Evolutionary conservation across 441 rosid genomes (phyloP), one percentile per base, ranked within the genome.

Genomic region (Pelargonium cotyledonis): DNA sequence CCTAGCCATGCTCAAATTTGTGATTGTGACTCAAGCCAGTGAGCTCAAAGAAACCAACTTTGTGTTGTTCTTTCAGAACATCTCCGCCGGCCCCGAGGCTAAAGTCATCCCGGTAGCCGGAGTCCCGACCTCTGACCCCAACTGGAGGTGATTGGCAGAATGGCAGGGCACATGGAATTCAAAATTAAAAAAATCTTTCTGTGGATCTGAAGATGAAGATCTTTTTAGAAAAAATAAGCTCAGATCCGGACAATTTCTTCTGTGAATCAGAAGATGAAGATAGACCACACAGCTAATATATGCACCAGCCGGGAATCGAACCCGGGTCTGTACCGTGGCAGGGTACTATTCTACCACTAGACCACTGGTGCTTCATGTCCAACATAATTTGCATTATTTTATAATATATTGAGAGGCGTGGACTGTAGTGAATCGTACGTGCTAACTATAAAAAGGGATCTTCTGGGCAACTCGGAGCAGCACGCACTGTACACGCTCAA

Each of bases 301-400:
- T 67, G 78, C 78, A 67, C 79, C 75, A 76, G 79, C 75, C 79
- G 79, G 79, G 75, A 76, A 76, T 71, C 75, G 79, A 76, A 71
- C 75, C 75, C 73, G 70, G 70, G 72, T 71, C 72, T 68, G 73
- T 71, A 76, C 75, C 67, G 75, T 71, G 79, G 79, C 79, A 72
- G 70, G 79, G 70, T 71, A 76, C 75, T 68, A 71, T 67, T 75
- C 75, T 71, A 70, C 78, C 78, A 63, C 78, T 71, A 75, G 78
- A 70, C 78, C 78, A 75, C 72, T 67, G 75, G 78, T 70, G 74
- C 69, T 11, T 16, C 40, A 35, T 35, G 40, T 35, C 40, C 6
- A 35, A 4, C 40, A 6, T 5, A 35, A 0, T 0, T 35, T 35
- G 6, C n/a, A n/a, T n/a, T n/a, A n/a, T n/a, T n/a, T n/a, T n/a